These are phyloP conservation scores for Priceomyces carsonii DNA, from an alignment of 805 yeast genomes.

Conservation along the genomic window DNA sequence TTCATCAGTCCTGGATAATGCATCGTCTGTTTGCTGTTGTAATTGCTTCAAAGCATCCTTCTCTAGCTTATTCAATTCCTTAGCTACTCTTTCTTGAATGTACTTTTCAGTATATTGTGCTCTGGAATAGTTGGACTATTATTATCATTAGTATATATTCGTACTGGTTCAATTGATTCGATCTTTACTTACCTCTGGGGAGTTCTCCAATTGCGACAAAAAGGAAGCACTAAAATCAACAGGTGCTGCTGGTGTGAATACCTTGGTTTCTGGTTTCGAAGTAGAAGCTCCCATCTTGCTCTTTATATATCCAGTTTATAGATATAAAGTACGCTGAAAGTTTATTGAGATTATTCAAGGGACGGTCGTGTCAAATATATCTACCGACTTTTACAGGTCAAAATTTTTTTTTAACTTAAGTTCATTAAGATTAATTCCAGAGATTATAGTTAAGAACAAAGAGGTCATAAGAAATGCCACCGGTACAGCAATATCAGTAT, in stretches of 20 bases:
- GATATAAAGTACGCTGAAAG: neutral
- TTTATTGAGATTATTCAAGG: neutral
- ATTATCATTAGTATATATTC: constrained; percentile 5
- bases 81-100: constrained; percentile 63
- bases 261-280: constrained; percentile 65
- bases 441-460: too few relatives aligned
- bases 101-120: constrained; percentile 66
- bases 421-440: too few relatives aligned
- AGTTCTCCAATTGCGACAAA: constrained; percentile 59
- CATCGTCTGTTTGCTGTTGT: constrained; percentile 47
- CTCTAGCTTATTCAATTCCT: constrained; percentile 56
- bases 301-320: neutral
- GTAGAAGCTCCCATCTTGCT: constrained; percentile 56
- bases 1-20: constrained; percentile 38
- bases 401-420: constrained; percentile 1
- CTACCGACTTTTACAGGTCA: neutral
- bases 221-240: constrained; percentile 67
- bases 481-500: constrained; percentile 67
- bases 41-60: constrained; percentile 52
- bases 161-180: neutral
- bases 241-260: constrained; percentile 66
- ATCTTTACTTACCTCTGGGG: constrained; percentile 47
- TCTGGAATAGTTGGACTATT: constrained; percentile 63
- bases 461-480: constrained; percentile 48
- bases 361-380: neutral